phyloP scores from a whole-genome alignment of 1,284 basidiomycete species.

The Trichosporon ovoides region DNA sequence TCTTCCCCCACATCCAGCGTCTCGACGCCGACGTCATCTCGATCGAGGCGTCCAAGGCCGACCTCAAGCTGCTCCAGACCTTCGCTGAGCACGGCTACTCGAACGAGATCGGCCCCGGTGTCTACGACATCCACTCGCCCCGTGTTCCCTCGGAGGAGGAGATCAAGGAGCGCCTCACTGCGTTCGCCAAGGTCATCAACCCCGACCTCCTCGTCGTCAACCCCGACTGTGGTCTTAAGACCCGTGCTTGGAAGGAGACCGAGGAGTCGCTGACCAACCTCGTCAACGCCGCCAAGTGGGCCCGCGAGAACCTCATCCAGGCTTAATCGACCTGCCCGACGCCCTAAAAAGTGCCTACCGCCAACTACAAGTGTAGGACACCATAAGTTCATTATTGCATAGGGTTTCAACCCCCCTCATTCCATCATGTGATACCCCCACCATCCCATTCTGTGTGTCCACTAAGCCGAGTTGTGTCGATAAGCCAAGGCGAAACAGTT shows the following conservation, averaged over 20 bases:
- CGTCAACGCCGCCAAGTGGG: constrained; percentile 85
- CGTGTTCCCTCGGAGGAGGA: constrained; percentile 92
- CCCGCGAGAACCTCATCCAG: constrained; percentile 64
- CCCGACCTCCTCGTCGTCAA: constrained; percentile 79
- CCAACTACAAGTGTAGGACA: constrained; percentile 4
- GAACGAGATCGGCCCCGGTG: constrained; percentile 97
- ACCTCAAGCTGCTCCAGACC: constrained; percentile 93
- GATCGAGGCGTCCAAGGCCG: constrained; percentile 96
- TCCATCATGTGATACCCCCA: constrained; percentile 25
- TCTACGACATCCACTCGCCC: constrained; percentile 98
- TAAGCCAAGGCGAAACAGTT: constrained; percentile 4
- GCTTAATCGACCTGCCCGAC: background rate
- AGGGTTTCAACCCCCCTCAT: constrained; percentile 24
- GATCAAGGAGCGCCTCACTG: constrained; percentile 86
- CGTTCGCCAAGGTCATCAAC: constrained; percentile 75
- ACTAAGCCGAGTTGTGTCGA: constrained; percentile 9
- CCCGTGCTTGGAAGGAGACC: constrained; percentile 94
- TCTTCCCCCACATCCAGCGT: constrained; percentile 95
- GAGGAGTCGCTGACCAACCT: constrained; percentile 79
- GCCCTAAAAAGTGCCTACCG: background rate
- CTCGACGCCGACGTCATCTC: constrained; percentile 99
- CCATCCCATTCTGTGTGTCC: constrained; percentile 1
- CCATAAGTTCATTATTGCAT: constrained; percentile 14
- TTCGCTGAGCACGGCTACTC: constrained; percentile 96
- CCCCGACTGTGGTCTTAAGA: constrained; percentile 77